Evolutionary conservation across 371 early-diverging fungal species (phyloP), one percentile per base, ranked within the genome.

Genomic region (Circinella minor): DNA sequence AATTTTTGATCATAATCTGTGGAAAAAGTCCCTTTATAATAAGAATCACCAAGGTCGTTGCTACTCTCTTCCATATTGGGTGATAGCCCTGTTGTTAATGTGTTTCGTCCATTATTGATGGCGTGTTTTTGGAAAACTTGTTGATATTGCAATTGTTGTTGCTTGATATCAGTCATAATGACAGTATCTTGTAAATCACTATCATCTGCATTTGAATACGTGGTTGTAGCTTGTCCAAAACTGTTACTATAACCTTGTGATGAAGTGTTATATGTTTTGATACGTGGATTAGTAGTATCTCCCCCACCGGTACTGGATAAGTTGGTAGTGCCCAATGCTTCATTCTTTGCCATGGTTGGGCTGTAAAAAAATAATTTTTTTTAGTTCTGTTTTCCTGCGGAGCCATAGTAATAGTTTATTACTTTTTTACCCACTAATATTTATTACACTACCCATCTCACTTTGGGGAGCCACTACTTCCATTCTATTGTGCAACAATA

Each of bases 121-220:
- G 61, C 70, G 39, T 70, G 70, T 17, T 64, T 70, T 51, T 70
- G 65, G n/a, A 38, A 70, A 9, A 70, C 43, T 36, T 70, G 70
- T 59, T 70, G 70, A 36, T 70, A 70, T 37, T 63, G 48, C 5
- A 49, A 37, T 38, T 73, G 73, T n/a, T 76, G 76, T 15, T 73
- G 60, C 20, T 71, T 72, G 36, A 76, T 38, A n/a, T 73, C 68
- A 36, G 38, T 63, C 49, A 74, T 54, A 46, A 38, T 46, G 49
- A 46, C 66, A n/a, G 54, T 46, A 15, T 63, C 55, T 0, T 38
- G 54, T 38, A 36, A 67, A 7, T 61, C 55, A 10, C 46, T 46
- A 0, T 72, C 43, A 15, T 47, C 43, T 38, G 20, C 18, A 61
- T 65, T 34, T 15, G 55, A 59, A 34, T 55, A 62, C 14, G 36